phyloP scores from a whole-genome alignment of 352 stramenopile species.

The Pythium utonaiense region DNA sequence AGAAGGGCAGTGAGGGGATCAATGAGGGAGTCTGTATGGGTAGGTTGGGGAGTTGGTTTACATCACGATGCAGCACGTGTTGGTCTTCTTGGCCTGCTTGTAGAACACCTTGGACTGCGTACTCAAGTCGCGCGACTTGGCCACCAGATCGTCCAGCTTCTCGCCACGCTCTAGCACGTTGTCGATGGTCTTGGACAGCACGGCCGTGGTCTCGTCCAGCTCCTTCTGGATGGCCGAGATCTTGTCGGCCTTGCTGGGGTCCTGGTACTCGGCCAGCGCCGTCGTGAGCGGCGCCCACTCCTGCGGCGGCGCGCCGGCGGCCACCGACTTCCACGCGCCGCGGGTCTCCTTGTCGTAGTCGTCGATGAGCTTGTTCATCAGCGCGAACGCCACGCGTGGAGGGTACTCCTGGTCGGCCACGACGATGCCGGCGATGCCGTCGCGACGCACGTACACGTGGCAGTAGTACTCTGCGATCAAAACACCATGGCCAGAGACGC shows the following conservation, averaged over 20 bases:
- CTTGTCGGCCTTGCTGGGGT: constrained; percentile 98
- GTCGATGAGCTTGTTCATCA: constrained; percentile 96
- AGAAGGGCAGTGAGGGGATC: too few relatives aligned
- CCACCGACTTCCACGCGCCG: constrained; percentile 55
- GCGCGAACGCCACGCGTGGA: constrained; percentile 96
- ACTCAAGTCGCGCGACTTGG: constrained; percentile 97
- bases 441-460: constrained; percentile 96
- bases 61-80: constrained; percentile 97
- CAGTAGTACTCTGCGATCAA: constrained; percentile 91
- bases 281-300: constrained; percentile 90
- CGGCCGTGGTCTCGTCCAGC: constrained; percentile 98
- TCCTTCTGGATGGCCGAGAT: constrained; percentile 99
- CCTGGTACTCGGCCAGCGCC: constrained; percentile 96
- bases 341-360: constrained; percentile 89
- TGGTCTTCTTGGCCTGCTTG: constrained; percentile 99
- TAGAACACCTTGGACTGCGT: constrained; percentile 99
- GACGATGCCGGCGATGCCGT: constrained; percentile 95
- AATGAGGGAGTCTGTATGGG: background rate
- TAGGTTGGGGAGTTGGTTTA: constrained; percentile 27
- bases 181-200: constrained; percentile 99
- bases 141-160: constrained; percentile 99
- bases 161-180: constrained; percentile 97
- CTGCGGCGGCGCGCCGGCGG: constrained; percentile 52
- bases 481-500: background rate
- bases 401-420: constrained; percentile 98